Conservation (phyloP, 345 rosid species). For the Eucalyptus pauciflora region DNA sequence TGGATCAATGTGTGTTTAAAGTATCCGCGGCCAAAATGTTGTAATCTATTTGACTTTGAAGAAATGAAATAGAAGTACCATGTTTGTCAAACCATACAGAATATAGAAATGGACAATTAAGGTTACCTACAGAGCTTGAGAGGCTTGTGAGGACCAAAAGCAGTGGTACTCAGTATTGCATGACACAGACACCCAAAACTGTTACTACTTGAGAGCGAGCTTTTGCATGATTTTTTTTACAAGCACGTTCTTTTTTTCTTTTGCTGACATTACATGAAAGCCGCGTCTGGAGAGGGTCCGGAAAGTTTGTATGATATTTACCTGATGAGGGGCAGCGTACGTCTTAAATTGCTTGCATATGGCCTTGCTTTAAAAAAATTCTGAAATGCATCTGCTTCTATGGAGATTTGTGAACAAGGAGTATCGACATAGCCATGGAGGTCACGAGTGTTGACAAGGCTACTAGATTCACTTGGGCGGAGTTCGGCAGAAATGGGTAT, state of each 20-base stretch:
- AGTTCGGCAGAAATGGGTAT: conserved; percentile 72
- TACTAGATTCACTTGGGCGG: conserved; percentile 6
- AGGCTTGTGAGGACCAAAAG: background rate
- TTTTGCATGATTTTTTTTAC: background rate
- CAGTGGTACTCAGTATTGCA: background rate
- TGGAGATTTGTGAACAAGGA: background rate
- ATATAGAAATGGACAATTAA: background rate
- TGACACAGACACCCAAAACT: background rate
- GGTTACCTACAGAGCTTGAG: background rate
- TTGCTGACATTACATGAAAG: background rate
- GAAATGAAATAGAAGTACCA: background rate
- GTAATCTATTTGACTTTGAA: background rate
- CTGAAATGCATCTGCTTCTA: background rate
- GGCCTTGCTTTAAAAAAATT: background rate
- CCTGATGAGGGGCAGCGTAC: background rate
- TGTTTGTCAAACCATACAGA: background rate
- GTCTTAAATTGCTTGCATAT: background rate
- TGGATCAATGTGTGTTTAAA: background rate
- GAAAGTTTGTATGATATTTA: background rate
- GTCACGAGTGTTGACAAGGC: background rate
- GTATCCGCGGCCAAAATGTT: background rate
- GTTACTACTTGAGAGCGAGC: background rate
- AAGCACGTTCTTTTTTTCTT: background rate
- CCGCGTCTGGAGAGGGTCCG: background rate
- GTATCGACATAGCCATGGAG: background rate